These are phyloP conservation scores for Phaffomyces antillensis DNA, from an alignment of 805 yeast genomes.

Conservation along the genomic window DNA sequence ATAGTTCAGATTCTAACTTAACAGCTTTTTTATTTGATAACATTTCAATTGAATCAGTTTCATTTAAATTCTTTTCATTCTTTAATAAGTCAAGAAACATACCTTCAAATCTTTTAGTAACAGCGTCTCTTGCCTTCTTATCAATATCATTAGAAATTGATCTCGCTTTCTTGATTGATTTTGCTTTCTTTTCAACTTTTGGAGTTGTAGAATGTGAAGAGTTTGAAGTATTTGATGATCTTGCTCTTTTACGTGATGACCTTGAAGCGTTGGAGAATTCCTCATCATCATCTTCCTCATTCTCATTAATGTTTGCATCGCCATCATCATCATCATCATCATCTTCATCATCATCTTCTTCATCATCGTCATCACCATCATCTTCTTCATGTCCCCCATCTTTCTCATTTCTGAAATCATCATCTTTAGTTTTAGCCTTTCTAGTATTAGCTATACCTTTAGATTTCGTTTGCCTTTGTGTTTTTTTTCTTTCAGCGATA, in stretches of 20 bases:
- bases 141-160: conserved; percentile 8
- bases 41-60: conserved; percentile 25
- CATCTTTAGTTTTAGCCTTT: conserved; percentile 4
- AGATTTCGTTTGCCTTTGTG: background rate
- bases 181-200: conserved; percentile 2
- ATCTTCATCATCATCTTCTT: no score
- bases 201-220: background rate
- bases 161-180: background rate
- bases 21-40: conserved; percentile 40
- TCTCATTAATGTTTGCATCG: no score
- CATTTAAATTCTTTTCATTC: conserved; percentile 23
- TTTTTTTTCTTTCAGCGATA: conserved; percentile 7
- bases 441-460: conserved; percentile 10
- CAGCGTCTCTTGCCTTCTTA: conserved; percentile 27
- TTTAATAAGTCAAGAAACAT: conserved; percentile 42
- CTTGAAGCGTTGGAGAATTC: background rate
- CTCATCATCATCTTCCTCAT: no score
- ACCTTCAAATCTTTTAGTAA: conserved; percentile 40
- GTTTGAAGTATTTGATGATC: background rate
- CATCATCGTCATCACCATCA: conserved; percentile 3
- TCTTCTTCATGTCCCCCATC: background rate
- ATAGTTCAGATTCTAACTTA: conserved; percentile 46
- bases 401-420: conserved; percentile 1
- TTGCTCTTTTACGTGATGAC: background rate
- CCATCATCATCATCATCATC: no score